A percentile compares a stretch with the other conserved stretches of the same genome.
Conservation (phyloP, 306 rosid species). For the Rosa persica region DNA sequence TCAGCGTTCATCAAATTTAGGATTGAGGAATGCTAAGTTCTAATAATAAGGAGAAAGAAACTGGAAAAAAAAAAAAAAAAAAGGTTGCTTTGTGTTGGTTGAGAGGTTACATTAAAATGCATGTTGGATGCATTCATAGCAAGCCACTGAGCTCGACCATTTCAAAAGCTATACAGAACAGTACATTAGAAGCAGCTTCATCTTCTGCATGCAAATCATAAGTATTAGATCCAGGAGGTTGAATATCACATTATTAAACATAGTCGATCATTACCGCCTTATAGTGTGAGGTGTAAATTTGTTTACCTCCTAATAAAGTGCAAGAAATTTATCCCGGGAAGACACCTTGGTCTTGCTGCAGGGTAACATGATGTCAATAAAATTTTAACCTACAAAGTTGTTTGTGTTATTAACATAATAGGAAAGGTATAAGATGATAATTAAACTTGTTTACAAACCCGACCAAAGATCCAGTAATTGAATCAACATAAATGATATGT, state of each 20-base stretch:
- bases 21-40: neutral
- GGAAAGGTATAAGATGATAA: neutral
- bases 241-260: slow-evolving; percentile 15
- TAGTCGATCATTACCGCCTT: neutral
- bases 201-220: slow-evolving; percentile 55
- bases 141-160: slow-evolving; percentile 98
- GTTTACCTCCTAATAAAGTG: slow-evolving; percentile 77
- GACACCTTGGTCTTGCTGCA: slow-evolving; percentile 77
- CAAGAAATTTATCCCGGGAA: slow-evolving; percentile 76
- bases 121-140: slow-evolving; percentile 93
- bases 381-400: neutral
- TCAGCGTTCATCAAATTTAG: neutral
- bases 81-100: neutral
- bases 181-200: slow-evolving; percentile 76
- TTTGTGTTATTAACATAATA: neutral
- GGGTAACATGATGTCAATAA: neutral
- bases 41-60: neutral
- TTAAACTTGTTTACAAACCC: slow-evolving; percentile 43
- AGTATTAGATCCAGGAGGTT: neutral
- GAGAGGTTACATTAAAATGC: slow-evolving; percentile 73
- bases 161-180: slow-evolving; percentile 83
- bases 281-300: slow-evolving; percentile 8
- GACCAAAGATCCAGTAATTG: slow-evolving; percentile 80
- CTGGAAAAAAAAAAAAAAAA: neutral
- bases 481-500: slow-evolving; percentile 82